These are phyloP conservation scores for Barnettozyma hawaiiensis DNA, from an alignment of 1,139 yeast species.

Conservation along the genomic window DNA sequence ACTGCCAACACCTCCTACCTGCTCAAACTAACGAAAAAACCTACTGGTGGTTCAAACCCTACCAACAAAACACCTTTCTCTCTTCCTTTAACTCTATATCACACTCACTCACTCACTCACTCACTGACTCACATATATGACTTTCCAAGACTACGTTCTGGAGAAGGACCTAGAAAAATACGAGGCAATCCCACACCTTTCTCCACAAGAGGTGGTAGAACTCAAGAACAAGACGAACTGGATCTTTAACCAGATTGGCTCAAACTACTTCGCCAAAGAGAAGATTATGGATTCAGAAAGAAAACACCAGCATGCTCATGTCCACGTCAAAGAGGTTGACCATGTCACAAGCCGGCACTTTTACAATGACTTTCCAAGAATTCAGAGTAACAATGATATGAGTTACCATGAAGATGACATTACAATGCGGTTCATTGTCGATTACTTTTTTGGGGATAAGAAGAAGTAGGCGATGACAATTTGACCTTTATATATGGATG, in stretches of 20 bases:
- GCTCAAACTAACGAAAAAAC: neutral
- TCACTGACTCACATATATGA: slow-evolving; percentile 3
- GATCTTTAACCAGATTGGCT: slow-evolving; percentile 4
- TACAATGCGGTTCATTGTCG: slow-evolving; percentile 22
- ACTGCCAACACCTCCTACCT: neutral
- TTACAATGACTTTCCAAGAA: slow-evolving; percentile 25
- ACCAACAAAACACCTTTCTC: neutral
- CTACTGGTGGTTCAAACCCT: neutral
- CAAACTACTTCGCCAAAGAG: slow-evolving; percentile 9
- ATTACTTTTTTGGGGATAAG: slow-evolving; percentile 20
- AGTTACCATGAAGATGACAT: slow-evolving; percentile 25
- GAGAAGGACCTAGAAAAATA: slow-evolving; percentile 12
- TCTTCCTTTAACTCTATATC: too few relatives aligned
- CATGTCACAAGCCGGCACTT: slow-evolving; percentile 15
- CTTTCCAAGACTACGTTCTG: slow-evolving; percentile 15
- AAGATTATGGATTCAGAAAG: slow-evolving; percentile 2
- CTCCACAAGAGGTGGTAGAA: slow-evolving; percentile 1
- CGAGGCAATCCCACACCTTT: slow-evolving; percentile 6
- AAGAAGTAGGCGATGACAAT: slow-evolving; percentile 1
- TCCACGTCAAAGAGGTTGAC: slow-evolving; percentile 10
- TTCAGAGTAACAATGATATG: slow-evolving; percentile 24
- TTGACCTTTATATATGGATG: too few relatives aligned
- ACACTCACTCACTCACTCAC: too few relatives aligned
- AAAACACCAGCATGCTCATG: slow-evolving; percentile 11
- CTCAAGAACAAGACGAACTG: slow-evolving; percentile 4